These are phyloP conservation scores for Suillus placidus DNA, from an alignment of 768 basidiomycete species.

Conservation along the genomic window DNA sequence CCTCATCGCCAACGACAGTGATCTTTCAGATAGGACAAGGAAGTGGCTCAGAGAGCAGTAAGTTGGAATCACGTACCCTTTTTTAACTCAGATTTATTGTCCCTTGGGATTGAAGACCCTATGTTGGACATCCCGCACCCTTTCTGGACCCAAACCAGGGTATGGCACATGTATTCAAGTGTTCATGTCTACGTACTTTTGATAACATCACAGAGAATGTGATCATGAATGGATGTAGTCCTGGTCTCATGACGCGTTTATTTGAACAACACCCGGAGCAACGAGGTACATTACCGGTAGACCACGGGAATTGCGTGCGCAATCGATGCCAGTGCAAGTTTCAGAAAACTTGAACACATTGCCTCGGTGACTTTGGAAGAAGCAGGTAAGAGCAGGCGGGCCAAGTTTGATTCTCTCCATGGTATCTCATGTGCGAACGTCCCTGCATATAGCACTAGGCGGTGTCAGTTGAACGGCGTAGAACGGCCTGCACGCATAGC, in stretches of 20 bases:
- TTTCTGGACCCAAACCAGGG: neutral
- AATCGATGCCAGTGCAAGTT: neutral
- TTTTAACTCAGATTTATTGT: too few relatives aligned
- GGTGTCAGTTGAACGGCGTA: neutral
- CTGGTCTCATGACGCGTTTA: neutral
- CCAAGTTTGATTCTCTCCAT: neutral
- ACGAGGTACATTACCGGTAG: neutral
- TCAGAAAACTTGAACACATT: neutral
- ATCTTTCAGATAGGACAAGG: neutral
- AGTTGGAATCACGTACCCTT: neutral
- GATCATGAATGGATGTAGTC: neutral
- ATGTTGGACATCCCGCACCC: neutral
- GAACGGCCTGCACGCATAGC: neutral
- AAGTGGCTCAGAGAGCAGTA: neutral
- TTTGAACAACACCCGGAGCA: neutral
- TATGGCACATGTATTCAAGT: neutral
- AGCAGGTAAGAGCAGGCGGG: neutral
- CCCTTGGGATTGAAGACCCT: too few relatives aligned
- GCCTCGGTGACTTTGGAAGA: neutral
- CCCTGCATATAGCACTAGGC: neutral
- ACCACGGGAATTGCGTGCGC: neutral
- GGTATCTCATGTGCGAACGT: neutral
- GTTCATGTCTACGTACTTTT: neutral
- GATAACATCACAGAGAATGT: neutral
- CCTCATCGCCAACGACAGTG: neutral